Percentiles rank a stretch among this genome's conserved stretches.
These are phyloP conservation scores for Wickerhamiella allomyrinae DNA, from an alignment of 805 yeast genomes.

Conservation along the genomic window DNA sequence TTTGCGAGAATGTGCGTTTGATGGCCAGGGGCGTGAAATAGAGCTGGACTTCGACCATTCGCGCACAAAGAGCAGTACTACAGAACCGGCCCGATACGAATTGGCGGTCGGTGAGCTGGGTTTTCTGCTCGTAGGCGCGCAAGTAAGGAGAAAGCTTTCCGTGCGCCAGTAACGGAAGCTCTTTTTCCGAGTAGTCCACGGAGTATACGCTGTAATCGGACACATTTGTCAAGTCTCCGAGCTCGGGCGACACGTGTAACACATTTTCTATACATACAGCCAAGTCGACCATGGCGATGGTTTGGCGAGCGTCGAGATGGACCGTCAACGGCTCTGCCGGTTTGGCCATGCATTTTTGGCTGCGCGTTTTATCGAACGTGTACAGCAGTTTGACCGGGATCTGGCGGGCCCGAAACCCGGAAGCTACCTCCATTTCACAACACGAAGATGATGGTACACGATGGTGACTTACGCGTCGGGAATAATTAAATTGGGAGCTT, in stretches of 20 bases:
- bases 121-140: background rate
- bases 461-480: background rate
- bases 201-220: conserved; percentile 29
- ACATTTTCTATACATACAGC: conserved; percentile 24
- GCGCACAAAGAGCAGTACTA: conserved; percentile 1
- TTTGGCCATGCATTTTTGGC: conserved; percentile 25
- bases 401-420: conserved; percentile 1
- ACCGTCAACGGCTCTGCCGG: conserved; percentile 15
- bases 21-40: conserved; percentile 4
- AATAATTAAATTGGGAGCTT: background rate
- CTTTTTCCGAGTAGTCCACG: conserved; percentile 27
- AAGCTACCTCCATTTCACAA: background rate
- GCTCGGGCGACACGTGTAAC: conserved; percentile 25
- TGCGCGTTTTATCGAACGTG: conserved; percentile 24
- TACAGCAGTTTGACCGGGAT: conserved; percentile 26
- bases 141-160: conserved; percentile 22
- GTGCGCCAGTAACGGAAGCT: conserved; percentile 28
- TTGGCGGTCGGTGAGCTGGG: background rate
- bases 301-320: conserved; percentile 13
- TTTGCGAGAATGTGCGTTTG: background rate
- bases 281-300: conserved; percentile 23
- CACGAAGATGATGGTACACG: background rate
- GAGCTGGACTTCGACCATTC: conserved; percentile 6
- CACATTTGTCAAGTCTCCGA: conserved; percentile 19
- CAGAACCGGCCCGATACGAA: conserved; percentile 4